These are phyloP conservation scores for Tanacetum coccineum DNA, from an alignment of 129 eudicot genomes.

Conservation along the genomic window DNA sequence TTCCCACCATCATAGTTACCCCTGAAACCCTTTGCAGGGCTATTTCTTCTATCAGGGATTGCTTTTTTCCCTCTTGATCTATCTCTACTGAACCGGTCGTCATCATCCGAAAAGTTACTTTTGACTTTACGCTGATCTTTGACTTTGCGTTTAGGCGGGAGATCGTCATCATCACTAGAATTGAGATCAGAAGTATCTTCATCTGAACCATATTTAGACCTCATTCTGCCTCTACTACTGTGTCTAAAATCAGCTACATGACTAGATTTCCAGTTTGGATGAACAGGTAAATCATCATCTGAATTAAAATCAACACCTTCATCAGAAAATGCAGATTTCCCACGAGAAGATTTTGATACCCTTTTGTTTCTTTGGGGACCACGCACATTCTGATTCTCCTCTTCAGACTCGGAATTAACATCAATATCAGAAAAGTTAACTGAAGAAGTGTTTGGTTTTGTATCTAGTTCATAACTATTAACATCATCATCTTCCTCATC, in stretches of 20 bases:
- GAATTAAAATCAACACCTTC: conserved; percentile 52
- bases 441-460: conserved; percentile 39
- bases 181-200: conserved; percentile 45
- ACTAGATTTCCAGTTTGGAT: conserved; percentile 82
- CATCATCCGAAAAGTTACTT: conserved; percentile 36
- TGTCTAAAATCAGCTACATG: conserved; percentile 59
- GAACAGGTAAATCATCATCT: conserved; percentile 75
- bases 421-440: conserved; percentile 77
- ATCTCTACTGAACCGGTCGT: conserved; percentile 24
- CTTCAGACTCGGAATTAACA: conserved; percentile 52
- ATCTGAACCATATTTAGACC: conserved; percentile 40
- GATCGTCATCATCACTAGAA: conserved; percentile 40
- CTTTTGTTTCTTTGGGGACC: conserved; percentile 21
- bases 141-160: conserved; percentile 29
- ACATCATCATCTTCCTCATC: conserved; percentile 93
- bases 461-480: conserved; percentile 81
- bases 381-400: conserved; percentile 10
- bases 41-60: conserved; percentile 36
- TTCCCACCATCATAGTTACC: conserved; percentile 21
- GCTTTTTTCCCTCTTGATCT: conserved; percentile 24
- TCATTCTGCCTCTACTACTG: conserved; percentile 35
- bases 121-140: conserved; percentile 27
- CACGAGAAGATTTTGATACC: conserved; percentile 22
- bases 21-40: conserved; percentile 31
- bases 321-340: conserved; percentile 34